Evolutionary conservation across 75 land plant species (phyloP).

Genomic region (Pinus albicaulis): DNA sequence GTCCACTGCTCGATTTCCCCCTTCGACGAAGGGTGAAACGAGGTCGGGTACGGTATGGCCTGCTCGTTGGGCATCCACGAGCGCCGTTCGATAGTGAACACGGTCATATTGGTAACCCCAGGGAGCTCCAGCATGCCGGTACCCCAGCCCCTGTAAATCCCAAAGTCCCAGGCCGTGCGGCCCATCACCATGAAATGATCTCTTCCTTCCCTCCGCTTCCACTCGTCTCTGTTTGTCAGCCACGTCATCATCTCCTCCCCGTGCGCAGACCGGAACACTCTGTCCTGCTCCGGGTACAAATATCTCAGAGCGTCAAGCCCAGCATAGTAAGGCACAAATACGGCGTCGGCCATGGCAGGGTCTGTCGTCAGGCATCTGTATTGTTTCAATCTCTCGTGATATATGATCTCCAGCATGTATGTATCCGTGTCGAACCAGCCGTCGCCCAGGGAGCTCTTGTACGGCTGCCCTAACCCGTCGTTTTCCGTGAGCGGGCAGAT

Average conservation of each 20-base stretch:
- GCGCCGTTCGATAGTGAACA: conserved; percentile 8
- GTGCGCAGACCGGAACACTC: neutral
- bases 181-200: conserved; percentile 26
- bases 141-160: neutral
- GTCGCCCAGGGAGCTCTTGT: too few species aligned
- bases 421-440: conserved; percentile 15
- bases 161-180: conserved; percentile 22
- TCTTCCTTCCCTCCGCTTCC: conserved; percentile 8
- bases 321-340: conserved; percentile 18
- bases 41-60: conserved; percentile 16
- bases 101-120: neutral
- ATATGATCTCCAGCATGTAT: conserved; percentile 19
- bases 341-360: conserved; percentile 8
- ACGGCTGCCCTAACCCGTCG: conserved; percentile 8
- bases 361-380: conserved; percentile 7
- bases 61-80: conserved; percentile 11
- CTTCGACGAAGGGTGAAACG: neutral
- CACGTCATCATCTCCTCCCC: conserved; percentile 11
- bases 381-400: conserved; percentile 6
- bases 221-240: conserved; percentile 4
- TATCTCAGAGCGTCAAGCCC: conserved; percentile 5
- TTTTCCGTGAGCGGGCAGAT: conserved; percentile 11
- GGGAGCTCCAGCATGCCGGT: neutral
- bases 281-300: too few species aligned
- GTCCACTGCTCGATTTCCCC: neutral